Percentiles rank a stretch among this genome's conserved stretches.
phyloP scores from a whole-genome alignment of 805 yeast genomes.

The Isabelozyma gotoi region DNA sequence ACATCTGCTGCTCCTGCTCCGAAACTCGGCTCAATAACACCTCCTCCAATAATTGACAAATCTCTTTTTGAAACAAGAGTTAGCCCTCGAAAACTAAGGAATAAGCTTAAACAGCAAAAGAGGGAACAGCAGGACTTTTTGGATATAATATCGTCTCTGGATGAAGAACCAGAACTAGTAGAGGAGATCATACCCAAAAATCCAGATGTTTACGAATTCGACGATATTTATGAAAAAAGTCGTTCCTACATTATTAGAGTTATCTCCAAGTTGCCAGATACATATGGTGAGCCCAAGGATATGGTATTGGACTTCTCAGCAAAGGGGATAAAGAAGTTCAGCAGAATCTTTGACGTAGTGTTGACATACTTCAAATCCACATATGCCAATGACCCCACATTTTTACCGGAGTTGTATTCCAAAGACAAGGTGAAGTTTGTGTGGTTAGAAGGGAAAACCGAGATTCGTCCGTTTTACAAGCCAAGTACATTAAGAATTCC shows the following conservation, averaged over 20 bases:
- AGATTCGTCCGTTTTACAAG: constrained; percentile 36
- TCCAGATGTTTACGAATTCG: constrained; percentile 17
- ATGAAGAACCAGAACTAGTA: neutral
- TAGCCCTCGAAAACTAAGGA: neutral
- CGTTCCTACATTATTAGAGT: constrained; percentile 30
- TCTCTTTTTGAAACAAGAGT: neutral
- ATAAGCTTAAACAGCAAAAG: neutral
- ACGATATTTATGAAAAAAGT: constrained; percentile 21
- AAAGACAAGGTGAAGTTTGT: constrained; percentile 19
- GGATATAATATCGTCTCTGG: neutral
- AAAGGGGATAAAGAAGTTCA: constrained; percentile 27
- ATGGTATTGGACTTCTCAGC: constrained; percentile 18
- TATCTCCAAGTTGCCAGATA: constrained; percentile 23
- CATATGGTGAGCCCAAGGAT: constrained; percentile 7
- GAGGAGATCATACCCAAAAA: neutral
- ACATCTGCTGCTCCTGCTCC: neutral
- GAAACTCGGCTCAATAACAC: constrained; percentile 5
- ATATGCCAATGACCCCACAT: neutral
- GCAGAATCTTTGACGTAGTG: constrained; percentile 18
- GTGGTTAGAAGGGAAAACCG: constrained; percentile 42
- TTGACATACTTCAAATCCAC: constrained; percentile 10
- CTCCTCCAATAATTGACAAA: constrained; percentile 8
- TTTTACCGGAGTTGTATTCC: constrained; percentile 6
- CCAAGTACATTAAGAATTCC: constrained; percentile 40
- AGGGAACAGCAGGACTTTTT: neutral